Evolutionary conservation across 2,329 filamentous ascomycete species (phyloP).

Genomic region (Fusarium sp.): DNA sequence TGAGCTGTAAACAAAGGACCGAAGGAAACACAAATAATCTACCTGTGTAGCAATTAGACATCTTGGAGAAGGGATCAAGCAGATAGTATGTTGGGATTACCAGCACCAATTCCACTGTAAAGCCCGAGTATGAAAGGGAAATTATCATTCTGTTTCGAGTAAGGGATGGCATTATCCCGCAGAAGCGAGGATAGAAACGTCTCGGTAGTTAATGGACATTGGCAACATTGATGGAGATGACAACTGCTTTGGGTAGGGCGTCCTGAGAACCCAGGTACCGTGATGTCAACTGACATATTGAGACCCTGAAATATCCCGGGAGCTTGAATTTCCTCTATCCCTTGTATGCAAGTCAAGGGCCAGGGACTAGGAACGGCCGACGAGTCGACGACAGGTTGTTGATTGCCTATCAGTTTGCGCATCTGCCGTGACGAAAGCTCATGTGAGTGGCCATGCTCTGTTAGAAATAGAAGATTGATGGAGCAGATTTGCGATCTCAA

Average conservation of each 20-base stretch:
- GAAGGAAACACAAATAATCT: constrained; percentile 7
- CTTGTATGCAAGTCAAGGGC: not conserved
- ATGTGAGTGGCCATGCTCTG: not conserved
- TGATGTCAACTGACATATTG: constrained; percentile 11
- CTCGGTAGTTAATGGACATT: constrained; percentile 15
- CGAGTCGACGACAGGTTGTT: constrained; percentile 9
- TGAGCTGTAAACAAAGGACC: constrained; percentile 23
- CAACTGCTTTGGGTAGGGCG: constrained; percentile 15
- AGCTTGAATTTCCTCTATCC: constrained; percentile 9
- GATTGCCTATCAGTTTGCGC: not conserved
- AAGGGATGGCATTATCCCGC: not conserved
- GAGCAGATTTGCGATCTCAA: not conserved
- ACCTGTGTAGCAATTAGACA: not conserved
- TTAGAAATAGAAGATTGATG: not conserved
- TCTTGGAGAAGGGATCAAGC: not conserved
- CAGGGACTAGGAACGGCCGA: constrained; percentile 16
- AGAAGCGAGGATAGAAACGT: constrained; percentile 4
- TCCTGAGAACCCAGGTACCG: not conserved
- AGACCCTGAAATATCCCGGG: constrained; percentile 21
- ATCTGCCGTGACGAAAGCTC: not conserved
- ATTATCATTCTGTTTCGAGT: constrained; percentile 3
- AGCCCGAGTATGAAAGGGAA: not conserved
- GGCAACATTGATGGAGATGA: constrained; percentile 12
- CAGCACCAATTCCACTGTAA: not conserved
- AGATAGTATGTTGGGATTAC: not conserved